Evolutionary conservation across 1,139 yeast species (phyloP).

Genomic region (Lodderomyces theae): DNA sequence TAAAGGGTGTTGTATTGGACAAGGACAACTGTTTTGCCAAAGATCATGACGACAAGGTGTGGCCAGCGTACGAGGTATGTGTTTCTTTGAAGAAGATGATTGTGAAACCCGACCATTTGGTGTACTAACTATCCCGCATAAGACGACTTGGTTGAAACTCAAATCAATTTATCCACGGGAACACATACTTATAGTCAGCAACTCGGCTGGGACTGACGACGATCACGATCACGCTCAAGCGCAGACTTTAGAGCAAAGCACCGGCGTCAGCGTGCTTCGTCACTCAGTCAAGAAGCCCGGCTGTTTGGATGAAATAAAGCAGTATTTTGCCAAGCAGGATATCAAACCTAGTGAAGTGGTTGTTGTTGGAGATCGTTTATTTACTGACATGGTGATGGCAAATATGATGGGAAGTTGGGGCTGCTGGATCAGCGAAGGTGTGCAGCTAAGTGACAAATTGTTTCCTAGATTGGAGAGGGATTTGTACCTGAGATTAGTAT

Average conservation of each 20-base stretch:
- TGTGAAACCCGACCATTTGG: no score
- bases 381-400: constrained; percentile 93
- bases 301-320: constrained; percentile 67
- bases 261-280: constrained; percentile 75
- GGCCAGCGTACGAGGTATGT: constrained; percentile 61
- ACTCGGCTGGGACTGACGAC: constrained; percentile 90
- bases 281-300: constrained; percentile 90
- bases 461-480: constrained; percentile 55
- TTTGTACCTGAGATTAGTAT: constrained; percentile 32
- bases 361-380: constrained; percentile 83
- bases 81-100: no score
- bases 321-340: constrained; percentile 49
- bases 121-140: constrained; percentile 6
- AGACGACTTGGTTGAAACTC: constrained; percentile 57
- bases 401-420: constrained; percentile 88
- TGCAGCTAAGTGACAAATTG: constrained; percentile 48
- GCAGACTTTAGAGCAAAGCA: constrained; percentile 52
- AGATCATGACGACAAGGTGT: constrained; percentile 76
- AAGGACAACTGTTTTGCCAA: constrained; percentile 94
- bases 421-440: constrained; percentile 82
- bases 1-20: constrained; percentile 83
- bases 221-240: constrained; percentile 68
- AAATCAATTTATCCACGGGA: constrained; percentile 58
- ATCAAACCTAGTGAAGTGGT: constrained; percentile 66
- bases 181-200: constrained; percentile 77